Conservation (phyloP, 768 basidiomycete species). For the Lactarius vividus region DNA sequence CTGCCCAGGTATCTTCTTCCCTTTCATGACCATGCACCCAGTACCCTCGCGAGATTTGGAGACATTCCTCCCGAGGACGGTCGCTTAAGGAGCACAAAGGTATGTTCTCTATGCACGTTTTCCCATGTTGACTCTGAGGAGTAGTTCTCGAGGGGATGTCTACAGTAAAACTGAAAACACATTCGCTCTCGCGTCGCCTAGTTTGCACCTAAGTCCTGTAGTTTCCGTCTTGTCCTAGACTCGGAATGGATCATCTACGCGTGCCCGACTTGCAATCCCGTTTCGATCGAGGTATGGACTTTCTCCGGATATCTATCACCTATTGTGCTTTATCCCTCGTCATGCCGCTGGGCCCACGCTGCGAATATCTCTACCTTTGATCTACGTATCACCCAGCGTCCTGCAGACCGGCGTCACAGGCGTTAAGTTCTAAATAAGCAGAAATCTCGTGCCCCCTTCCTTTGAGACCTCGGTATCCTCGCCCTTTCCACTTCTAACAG, state of each 20-base stretch:
- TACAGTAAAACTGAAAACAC: neutral
- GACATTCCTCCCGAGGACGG: neutral
- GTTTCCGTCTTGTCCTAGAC: neutral
- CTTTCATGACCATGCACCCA: neutral
- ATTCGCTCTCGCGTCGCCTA: neutral
- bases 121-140: neutral
- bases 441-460: neutral
- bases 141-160: neutral
- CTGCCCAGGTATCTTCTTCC: neutral
- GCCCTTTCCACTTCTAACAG: neutral
- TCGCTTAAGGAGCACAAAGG: neutral
- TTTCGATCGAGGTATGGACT: conserved; percentile 3
- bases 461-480: neutral
- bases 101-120: neutral
- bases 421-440: neutral
- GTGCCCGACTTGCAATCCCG: neutral
- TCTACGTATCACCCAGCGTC: neutral
- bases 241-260: neutral
- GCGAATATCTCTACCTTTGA: neutral
- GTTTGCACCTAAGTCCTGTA: neutral
- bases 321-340: conserved; percentile 2
- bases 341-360: conserved; percentile 1
- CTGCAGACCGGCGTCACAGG: neutral
- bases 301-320: neutral
- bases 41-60: neutral